A percentile compares a stretch with the other conserved stretches of the same genome.
Evolutionary conservation across 2,329 filamentous ascomycete genomes (phyloP).

Genomic region (Gremmenia infestans): DNA sequence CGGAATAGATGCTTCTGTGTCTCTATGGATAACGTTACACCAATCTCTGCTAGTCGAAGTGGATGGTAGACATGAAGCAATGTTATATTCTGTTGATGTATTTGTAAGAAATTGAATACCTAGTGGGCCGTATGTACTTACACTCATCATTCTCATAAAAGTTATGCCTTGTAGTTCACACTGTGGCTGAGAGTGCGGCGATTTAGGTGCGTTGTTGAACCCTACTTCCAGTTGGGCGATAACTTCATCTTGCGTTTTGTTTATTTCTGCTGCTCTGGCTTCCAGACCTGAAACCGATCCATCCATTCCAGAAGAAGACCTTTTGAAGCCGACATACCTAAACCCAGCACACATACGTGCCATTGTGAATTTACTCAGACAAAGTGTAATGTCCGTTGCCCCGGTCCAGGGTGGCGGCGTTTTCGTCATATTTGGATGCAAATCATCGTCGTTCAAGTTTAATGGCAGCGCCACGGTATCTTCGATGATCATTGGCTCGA

Average conservation of each 20-base stretch:
- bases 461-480: conserved; percentile 33
- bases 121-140: neutral
- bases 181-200: neutral
- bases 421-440: neutral
- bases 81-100: neutral
- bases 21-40: neutral
- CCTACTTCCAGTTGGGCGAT: no score
- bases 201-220: neutral
- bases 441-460: conserved; percentile 11
- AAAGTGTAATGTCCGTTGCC: neutral
- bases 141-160: neutral
- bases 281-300: neutral
- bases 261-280: neutral
- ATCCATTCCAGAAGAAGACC: neutral
- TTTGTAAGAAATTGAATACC: no score
- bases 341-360: neutral
- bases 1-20: neutral
- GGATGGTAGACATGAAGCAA: neutral
- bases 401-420: neutral
- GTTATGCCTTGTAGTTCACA: neutral
- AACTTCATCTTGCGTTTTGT: neutral
- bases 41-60: neutral
- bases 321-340: neutral
- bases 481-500: conserved; percentile 39
- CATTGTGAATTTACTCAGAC: neutral